Evolutionary conservation across 768 basidiomycete genomes (phyloP).

Genomic region (Lyophyllum decastes): DNA sequence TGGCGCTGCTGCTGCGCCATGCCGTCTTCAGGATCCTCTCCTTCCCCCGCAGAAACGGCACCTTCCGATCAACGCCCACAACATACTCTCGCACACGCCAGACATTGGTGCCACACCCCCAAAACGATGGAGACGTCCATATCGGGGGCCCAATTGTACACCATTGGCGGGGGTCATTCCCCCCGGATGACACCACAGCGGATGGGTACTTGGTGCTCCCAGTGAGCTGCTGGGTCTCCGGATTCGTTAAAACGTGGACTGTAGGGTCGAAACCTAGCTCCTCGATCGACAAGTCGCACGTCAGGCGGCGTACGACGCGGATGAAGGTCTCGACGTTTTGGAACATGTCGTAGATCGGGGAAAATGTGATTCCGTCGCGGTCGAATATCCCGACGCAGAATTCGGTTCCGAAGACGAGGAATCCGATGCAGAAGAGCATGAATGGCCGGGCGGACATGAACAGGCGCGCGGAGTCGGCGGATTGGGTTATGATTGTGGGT

Average conservation of each 20-base stretch:
- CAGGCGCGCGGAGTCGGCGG: conserved; percentile 28
- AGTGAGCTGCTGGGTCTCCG: neutral
- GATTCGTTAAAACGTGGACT: conserved; percentile 6
- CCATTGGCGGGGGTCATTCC: conserved; percentile 10
- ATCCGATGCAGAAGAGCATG: conserved; percentile 27
- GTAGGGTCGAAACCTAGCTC: conserved; percentile 21
- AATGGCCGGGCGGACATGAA: conserved; percentile 28
- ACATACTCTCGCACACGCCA: conserved; percentile 12
- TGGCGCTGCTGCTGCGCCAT: conserved; percentile 15
- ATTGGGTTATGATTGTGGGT: conserved; percentile 15
- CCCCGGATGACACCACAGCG: conserved; percentile 9
- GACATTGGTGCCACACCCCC: conserved; percentile 20
- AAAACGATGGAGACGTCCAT: conserved; percentile 17
- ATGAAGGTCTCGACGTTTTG: conserved; percentile 22
- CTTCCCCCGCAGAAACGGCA: neutral
- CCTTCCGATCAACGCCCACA: neutral
- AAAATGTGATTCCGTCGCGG: conserved; percentile 27
- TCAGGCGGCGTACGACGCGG: conserved; percentile 23
- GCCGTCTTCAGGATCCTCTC: conserved; percentile 16
- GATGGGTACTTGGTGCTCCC: neutral
- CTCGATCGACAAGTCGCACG: conserved; percentile 14
- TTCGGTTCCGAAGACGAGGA: conserved; percentile 28
- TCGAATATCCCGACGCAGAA: conserved; percentile 33
- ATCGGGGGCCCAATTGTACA: conserved; percentile 20
- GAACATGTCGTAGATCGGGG: conserved; percentile 23